A percentile compares a stretch with the other conserved stretches of the same genome.
phyloP scores from a whole-genome alignment of 2,329 filamentous ascomycete species.

The Nemania sp. region DNA sequence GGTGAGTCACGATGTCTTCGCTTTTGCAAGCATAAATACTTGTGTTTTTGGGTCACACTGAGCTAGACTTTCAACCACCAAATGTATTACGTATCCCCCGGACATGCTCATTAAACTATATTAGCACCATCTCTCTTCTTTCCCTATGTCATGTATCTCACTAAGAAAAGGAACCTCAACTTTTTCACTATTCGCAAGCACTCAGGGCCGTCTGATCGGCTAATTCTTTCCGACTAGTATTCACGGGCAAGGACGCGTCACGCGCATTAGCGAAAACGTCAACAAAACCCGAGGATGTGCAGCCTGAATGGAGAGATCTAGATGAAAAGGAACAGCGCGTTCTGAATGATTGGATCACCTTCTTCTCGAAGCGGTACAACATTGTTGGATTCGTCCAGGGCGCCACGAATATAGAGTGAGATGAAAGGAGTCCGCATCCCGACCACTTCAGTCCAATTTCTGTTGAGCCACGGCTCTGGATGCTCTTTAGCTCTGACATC shows the following conservation, averaged over 20 bases:
- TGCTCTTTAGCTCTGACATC: not conserved
- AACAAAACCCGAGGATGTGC: conserved; percentile 81
- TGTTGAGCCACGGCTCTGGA: not conserved
- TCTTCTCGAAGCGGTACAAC: conserved; percentile 97
- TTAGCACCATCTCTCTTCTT: not conserved
- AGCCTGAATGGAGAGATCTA: conserved; percentile 81
- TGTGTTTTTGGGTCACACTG: not conserved
- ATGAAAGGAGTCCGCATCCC: not conserved
- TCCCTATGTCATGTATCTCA: not conserved
- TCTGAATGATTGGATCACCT: conserved; percentile 90
- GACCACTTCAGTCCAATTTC: not conserved
- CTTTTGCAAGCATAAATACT: not conserved
- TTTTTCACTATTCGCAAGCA: not conserved
- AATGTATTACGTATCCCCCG: not conserved
- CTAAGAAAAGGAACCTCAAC: not conserved
- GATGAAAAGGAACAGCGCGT: conserved; percentile 82
- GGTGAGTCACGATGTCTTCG: conserved; percentile 58
- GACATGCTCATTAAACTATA: not conserved
- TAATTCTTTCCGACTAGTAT: conserved; percentile 64
- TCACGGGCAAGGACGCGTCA: conserved; percentile 95
- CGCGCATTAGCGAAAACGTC: conserved; percentile 86
- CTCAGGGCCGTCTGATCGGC: not conserved
- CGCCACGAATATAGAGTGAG: conserved; percentile 59
- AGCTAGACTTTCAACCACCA: not conserved
- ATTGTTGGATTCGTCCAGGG: conserved; percentile 72